Evolutionary conservation across 2,329 filamentous ascomycete genomes (phyloP), one percentile per base, ranked within the genome.

Genomic region (Epichloe typhina): DNA sequence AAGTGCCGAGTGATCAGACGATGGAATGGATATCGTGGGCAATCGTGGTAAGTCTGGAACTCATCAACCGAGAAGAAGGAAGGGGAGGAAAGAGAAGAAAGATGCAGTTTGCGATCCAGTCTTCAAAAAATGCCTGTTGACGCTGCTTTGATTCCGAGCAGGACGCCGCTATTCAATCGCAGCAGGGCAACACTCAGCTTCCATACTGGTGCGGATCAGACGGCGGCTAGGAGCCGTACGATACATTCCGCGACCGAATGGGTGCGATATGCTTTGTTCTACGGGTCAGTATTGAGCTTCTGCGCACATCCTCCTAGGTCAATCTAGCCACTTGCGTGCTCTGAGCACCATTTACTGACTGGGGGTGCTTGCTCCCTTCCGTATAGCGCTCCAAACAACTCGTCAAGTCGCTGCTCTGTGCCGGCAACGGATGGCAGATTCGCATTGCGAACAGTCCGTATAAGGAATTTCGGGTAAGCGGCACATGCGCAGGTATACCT

Each of bases 221-320:
- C 42, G 60, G 61, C 46, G 56, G 55, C 23, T 64, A 60, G 62
- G 62, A 63, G 55, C 56, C 59, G 51, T 61, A 60, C 50, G 37
- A 44, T 40, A 54, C 57, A 39, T 58, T 63, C 45, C 48, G 46
- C 49, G 53, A 50, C 13, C 59, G 62, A 17, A 51, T 64, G 19
- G 55, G 54, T n/a, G 55, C 57, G 23, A 58, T 64, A 11, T 58
- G 58, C 51, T 55, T 55, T 37, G 53, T 54, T 33, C 26, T 31
- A 17, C 53, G 49, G 52, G 58, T 56, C 17, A 54, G 54, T 48
- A 7, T 5, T 38, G 26, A 43, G 17, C 36, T 21, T 21, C 13
- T 39, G 12, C n/a, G 13, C 37, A 9, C 26, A 31, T 31, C 3
- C 8, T 31, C 26, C 26, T 3, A 8, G 26, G 26, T 4, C 26